Evolutionary conservation across 108 stramenopile genomes (phyloP).

Genomic region (Parietichytrium sp.): DNA sequence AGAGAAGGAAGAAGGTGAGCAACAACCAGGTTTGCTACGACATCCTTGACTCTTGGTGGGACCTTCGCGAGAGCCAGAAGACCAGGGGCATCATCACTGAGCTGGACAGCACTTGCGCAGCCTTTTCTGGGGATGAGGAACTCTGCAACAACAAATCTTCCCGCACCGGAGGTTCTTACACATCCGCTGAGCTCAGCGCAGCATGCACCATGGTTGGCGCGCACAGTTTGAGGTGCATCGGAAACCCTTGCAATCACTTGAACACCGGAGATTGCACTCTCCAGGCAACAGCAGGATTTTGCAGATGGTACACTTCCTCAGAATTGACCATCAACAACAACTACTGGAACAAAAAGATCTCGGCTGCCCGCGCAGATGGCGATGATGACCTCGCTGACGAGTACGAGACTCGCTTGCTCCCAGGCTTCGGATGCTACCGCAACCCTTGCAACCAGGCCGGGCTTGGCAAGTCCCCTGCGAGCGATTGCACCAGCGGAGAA

Average conservation of each 20-base stretch:
- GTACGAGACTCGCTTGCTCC: neutral
- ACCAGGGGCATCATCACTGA: neutral
- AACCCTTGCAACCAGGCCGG: constrained; percentile 31
- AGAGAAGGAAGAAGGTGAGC: no score
- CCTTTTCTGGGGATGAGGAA: neutral
- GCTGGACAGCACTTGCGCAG: neutral
- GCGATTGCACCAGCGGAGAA: neutral
- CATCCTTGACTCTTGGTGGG: neutral
- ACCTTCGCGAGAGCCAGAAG: neutral
- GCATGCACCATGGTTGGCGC: constrained; percentile 23
- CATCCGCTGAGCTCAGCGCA: neutral
- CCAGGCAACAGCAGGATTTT: neutral
- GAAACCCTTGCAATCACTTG: constrained; percentile 24
- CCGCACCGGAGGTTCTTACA: neutral
- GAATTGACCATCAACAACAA: neutral
- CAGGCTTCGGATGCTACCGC: neutral
- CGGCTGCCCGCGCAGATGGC: no score
- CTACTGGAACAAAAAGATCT: no score
- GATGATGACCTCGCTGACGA: neutral
- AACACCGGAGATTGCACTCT: neutral
- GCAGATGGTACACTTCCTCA: neutral
- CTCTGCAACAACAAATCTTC: neutral
- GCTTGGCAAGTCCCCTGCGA: neutral
- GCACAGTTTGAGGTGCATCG: neutral
- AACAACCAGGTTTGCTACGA: constrained; percentile 8